Conservation (phyloP, 352 stramenopile genomes). For the Phytophthora idaei region DNA sequence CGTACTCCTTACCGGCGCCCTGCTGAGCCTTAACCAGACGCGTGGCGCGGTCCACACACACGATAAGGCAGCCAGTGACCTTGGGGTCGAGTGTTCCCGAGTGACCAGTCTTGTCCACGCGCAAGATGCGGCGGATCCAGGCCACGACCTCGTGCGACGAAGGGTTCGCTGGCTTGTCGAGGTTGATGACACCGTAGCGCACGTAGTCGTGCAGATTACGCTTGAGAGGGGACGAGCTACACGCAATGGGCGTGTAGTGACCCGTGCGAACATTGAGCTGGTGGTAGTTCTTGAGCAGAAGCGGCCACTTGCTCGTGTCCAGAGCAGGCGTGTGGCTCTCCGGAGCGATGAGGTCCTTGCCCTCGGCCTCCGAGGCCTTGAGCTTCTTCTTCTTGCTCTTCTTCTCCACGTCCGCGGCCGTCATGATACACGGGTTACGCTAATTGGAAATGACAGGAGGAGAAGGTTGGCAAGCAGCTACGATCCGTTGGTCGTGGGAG, state of each 20-base stretch:
- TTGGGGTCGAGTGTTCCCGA: constrained; percentile 99
- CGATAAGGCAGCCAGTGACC: constrained; percentile 99
- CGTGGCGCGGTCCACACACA: constrained; percentile 99
- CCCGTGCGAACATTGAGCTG: constrained; percentile 98
- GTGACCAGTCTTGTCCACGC: constrained; percentile 99
- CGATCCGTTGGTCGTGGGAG: constrained; percentile 30
- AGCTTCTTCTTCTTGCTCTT: constrained; percentile 91
- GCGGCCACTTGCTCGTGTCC: constrained; percentile 98
- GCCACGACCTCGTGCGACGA: constrained; percentile 99
- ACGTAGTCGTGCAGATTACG: constrained; percentile 98
- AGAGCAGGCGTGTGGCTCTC: constrained; percentile 89
- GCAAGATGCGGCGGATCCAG: constrained; percentile 99
- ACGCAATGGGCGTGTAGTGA: constrained; percentile 99
- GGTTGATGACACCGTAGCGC: constrained; percentile 99
- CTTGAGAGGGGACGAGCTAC: constrained; percentile 96
- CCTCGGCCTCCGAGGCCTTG: constrained; percentile 59
- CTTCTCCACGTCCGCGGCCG: constrained; percentile 75
- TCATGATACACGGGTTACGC: constrained; percentile 45
- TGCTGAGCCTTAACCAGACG: constrained; percentile 92
- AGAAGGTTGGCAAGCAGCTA: background rate
- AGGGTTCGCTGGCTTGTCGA: constrained; percentile 99
- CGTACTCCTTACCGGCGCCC: constrained; percentile 99
- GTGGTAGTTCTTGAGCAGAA: constrained; percentile 99
- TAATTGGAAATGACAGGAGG: constrained; percentile 25
- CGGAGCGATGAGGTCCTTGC: constrained; percentile 81